These are phyloP conservation scores for Teunomyces tritomae DNA, from an alignment of 805 yeast species.

Conservation along the genomic window DNA sequence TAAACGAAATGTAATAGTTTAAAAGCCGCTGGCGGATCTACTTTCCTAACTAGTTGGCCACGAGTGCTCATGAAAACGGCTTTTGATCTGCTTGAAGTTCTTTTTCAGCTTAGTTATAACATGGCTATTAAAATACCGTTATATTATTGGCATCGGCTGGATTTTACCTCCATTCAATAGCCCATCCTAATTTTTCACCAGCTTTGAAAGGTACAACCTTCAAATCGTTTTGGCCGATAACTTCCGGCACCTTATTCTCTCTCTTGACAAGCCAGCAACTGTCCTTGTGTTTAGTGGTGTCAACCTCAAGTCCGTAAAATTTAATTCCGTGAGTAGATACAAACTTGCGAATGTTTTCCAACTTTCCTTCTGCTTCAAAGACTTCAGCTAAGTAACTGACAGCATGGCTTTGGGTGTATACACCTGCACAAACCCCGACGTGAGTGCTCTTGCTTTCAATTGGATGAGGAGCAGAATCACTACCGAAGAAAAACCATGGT, in stretches of 20 bases:
- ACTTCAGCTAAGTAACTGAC: slow-evolving; percentile 82
- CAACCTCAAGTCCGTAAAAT: slow-evolving; percentile 56
- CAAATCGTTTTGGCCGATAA: slow-evolving; percentile 43
- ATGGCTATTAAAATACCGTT: neutral
- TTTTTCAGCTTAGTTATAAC: neutral
- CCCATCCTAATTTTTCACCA: slow-evolving; percentile 71
- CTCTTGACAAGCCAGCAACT: slow-evolving; percentile 52
- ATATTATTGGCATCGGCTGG: neutral
- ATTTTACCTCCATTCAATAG: slow-evolving; percentile 62
- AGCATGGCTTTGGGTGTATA: slow-evolving; percentile 83
- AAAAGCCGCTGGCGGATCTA: neutral
- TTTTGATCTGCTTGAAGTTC: neutral
- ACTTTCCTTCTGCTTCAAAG: slow-evolving; percentile 62
- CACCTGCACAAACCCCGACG: slow-evolving; percentile 95
- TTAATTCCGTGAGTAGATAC: slow-evolving; percentile 70
- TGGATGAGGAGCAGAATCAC: slow-evolving; percentile 98
- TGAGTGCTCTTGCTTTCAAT: slow-evolving; percentile 71
- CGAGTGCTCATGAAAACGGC: neutral
- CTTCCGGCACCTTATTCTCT: slow-evolving; percentile 57
- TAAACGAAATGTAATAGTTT: neutral
- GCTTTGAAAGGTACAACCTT: slow-evolving; percentile 80
- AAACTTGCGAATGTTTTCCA: slow-evolving; percentile 68
- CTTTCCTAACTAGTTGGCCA: neutral
- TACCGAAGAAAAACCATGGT: slow-evolving; percentile 92
- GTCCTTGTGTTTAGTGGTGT: slow-evolving; percentile 37